A percentile compares a stretch with the other conserved stretches of the same genome.
Evolutionary conservation across 345 rosid species (phyloP).

Genomic region (Eucalyptus curtisii): DNA sequence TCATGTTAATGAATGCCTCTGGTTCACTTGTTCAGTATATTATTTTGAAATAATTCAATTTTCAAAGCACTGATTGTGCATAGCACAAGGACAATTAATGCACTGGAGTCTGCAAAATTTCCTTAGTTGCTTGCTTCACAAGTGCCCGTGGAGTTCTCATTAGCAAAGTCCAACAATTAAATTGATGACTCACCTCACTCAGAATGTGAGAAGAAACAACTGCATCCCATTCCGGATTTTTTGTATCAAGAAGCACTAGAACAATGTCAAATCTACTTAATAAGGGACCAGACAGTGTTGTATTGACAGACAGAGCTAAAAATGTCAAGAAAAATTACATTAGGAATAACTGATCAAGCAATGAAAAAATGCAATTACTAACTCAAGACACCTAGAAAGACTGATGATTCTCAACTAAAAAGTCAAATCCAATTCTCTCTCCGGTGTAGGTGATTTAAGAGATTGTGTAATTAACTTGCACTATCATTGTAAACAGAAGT

Average conservation of each 20-base stretch:
- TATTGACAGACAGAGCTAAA: constrained; percentile 88
- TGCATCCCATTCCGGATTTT: constrained; percentile 97
- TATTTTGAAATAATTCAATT: neutral
- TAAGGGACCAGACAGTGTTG: constrained; percentile 91
- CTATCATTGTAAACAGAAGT: neutral
- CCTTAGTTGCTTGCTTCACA: neutral
- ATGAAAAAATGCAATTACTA: neutral
- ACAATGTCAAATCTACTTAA: constrained; percentile 93
- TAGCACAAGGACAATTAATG: neutral
- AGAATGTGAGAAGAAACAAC: constrained; percentile 99
- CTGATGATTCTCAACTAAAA: neutral
- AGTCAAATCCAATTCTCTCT: neutral
- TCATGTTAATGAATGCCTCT: neutral
- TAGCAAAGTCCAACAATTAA: neutral
- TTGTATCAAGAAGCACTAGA: constrained; percentile 87
- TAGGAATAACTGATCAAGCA: neutral
- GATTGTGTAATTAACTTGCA: neutral
- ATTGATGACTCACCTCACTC: constrained; percentile 35
- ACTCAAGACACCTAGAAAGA: neutral
- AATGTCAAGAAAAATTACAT: constrained; percentile 35
- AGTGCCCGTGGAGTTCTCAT: neutral
- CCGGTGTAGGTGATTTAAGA: neutral
- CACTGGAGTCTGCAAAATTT: neutral
- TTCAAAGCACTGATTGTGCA: neutral
- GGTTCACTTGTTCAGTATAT: neutral